Evolutionary conservation across 2,329 filamentous ascomycete genomes (phyloP).

Genomic region (Sarocladium oryzae): DNA sequence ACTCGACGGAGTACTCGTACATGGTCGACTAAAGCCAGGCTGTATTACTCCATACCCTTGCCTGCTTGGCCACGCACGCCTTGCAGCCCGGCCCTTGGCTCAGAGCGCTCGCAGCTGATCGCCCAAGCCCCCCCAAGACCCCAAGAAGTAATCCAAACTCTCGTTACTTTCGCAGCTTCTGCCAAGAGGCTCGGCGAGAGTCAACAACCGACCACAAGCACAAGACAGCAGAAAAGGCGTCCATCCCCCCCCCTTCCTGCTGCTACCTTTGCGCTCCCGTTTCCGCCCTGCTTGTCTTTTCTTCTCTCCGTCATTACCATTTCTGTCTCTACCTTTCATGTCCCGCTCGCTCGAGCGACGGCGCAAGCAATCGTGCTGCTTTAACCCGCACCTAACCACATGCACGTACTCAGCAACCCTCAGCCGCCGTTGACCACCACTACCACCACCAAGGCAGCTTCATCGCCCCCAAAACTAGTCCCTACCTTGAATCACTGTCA

Average conservation of each 20-base stretch:
- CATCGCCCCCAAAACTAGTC: not conserved
- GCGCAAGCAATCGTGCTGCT: constrained; percentile 6
- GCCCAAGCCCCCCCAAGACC: too few species aligned
- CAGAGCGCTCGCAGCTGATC: too few species aligned
- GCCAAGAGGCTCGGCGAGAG: constrained; percentile 8
- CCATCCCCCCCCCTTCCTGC: not conserved
- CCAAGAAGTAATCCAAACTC: not conserved
- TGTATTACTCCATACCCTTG: not conserved
- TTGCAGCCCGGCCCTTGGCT: not conserved
- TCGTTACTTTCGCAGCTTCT: not conserved
- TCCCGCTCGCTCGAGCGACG: not conserved
- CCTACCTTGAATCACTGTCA: too few species aligned
- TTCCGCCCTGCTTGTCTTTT: not conserved
- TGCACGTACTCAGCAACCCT: not conserved
- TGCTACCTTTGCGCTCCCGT: not conserved
- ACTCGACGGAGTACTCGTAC: too few species aligned
- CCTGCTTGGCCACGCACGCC: not conserved
- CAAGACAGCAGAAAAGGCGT: constrained; percentile 6
- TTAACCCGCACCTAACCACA: not conserved
- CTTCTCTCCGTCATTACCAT: not conserved
- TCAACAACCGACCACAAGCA: constrained; percentile 6
- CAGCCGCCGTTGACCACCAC: not conserved
- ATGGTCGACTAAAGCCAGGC: too few species aligned
- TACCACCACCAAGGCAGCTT: too few species aligned
- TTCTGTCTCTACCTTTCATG: constrained; percentile 3